These are phyloP conservation scores for Colletotrichum acutatum DNA, from an alignment of 2,329 filamentous ascomycete species.

Conservation along the genomic window DNA sequence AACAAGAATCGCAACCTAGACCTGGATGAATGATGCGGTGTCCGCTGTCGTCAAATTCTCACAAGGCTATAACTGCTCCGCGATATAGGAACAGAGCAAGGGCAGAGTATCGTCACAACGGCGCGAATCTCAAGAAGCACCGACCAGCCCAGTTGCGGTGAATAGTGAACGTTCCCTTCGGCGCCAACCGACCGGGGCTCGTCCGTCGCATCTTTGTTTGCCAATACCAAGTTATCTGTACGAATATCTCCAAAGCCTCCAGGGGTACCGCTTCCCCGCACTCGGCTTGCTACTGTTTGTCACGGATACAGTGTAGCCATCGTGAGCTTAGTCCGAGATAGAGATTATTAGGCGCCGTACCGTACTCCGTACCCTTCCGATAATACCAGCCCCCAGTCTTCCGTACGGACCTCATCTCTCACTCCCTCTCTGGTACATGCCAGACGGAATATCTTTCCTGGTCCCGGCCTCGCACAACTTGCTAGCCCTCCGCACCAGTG, in stretches of 20 bases:
- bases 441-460: background rate
- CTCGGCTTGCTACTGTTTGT: background rate
- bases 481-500: slow-evolving; percentile 14
- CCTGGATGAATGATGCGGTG: background rate
- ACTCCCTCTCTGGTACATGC: background rate
- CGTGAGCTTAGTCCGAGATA: background rate
- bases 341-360: background rate
- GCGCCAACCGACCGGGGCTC: slow-evolving; percentile 21
- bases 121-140: background rate
- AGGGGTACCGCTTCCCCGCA: slow-evolving; percentile 20
- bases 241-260: background rate
- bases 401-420: background rate
- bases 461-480: background rate
- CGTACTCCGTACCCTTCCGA: background rate
- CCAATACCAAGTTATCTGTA: background rate
- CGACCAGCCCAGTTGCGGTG: background rate
- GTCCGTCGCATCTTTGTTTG: slow-evolving; percentile 19
- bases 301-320: slow-evolving; percentile 22
- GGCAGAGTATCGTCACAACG: background rate
- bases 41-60: background rate
- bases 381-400: background rate
- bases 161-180: background rate
- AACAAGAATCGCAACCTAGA: background rate
- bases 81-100: slow-evolving; percentile 12
- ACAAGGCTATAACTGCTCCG: slow-evolving; percentile 1